These are phyloP conservation scores for Geranium brycei DNA, from an alignment of 345 rosid species.

Conservation along the genomic window DNA sequence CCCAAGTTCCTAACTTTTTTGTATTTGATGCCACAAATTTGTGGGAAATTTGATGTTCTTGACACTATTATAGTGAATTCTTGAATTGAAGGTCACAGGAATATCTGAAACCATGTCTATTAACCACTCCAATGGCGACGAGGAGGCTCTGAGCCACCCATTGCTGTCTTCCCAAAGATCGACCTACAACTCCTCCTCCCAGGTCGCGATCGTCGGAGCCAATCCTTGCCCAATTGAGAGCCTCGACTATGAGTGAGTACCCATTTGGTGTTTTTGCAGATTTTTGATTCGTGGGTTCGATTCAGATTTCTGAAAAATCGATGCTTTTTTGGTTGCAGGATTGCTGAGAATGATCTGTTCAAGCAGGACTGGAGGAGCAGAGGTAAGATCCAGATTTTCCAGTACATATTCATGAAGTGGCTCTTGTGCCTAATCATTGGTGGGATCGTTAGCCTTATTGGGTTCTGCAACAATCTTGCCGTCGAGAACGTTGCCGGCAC, in stretches of 20 bases:
- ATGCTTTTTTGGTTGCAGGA: conserved; percentile 13
- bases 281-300: not conserved
- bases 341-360: conserved; percentile 79
- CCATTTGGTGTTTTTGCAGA: not conserved
- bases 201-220: conserved; percentile 85
- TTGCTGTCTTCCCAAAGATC: conserved; percentile 40
- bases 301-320: no score
- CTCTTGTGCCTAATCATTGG: conserved; percentile 56
- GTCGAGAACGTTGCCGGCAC: conserved; percentile 81
- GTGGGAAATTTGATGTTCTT: no score
- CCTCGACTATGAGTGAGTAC: conserved; percentile 73
- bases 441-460: conserved; percentile 55
- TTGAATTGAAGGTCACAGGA: not conserved
- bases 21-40: no score
- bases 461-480: conserved; percentile 72
- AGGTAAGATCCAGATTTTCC: conserved; percentile 47
- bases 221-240: conserved; percentile 74
- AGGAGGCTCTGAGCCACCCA: conserved; percentile 36
- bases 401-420: conserved; percentile 80
- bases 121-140: conserved; percentile 14
- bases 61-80: not conserved
- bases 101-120: conserved; percentile 6
- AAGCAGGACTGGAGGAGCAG: conserved; percentile 86
- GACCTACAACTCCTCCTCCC: conserved; percentile 55
- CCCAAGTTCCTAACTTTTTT: no score